Conservation (phyloP, 2,329 filamentous ascomycete species). For the Cercospora sojina region DNA sequence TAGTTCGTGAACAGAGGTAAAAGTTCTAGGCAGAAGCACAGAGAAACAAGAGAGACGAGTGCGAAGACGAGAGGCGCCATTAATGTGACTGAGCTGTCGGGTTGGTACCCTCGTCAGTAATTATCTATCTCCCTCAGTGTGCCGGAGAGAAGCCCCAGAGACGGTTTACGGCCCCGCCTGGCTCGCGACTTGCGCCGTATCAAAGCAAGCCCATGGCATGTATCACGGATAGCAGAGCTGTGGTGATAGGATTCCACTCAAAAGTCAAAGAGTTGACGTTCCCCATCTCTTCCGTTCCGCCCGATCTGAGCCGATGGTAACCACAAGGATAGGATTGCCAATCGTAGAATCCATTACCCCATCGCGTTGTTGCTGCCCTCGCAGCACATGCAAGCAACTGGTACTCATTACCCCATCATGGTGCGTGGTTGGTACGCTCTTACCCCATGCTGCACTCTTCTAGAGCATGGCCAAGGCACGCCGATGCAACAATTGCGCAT, state of each 20-base stretch:
- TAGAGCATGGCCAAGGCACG: not conserved
- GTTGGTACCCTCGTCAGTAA: constrained; percentile 7
- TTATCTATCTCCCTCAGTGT: constrained; percentile 4
- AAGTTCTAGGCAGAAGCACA: not conserved
- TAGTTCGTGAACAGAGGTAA: constrained; percentile 2
- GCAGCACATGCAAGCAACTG: not conserved
- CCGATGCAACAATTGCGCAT: not conserved
- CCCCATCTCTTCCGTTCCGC: constrained; percentile 12
- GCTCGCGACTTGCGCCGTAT: constrained; percentile 2
- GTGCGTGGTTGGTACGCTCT: not conserved
- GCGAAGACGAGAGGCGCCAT: constrained; percentile 5
- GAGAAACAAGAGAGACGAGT: constrained; percentile 10
- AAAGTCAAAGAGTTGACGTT: constrained; percentile 16
- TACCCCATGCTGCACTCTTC: not conserved
- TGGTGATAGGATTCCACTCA: constrained; percentile 12
- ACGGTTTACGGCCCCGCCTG: constrained; percentile 11
- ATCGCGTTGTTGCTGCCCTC: constrained; percentile 6
- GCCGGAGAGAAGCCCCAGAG: constrained; percentile 16
- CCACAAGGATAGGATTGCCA: constrained; percentile 14
- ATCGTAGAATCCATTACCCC: constrained; percentile 14
- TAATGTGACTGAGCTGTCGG: not conserved
- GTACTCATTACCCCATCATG: constrained; percentile 12
- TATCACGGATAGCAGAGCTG: not conserved
- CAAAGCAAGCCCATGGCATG: constrained; percentile 4
- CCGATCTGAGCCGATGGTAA: constrained; percentile 17